These are phyloP conservation scores for Caloboletus firmus DNA, from an alignment of 1,284 basidiomycete species.

Conservation along the genomic window DNA sequence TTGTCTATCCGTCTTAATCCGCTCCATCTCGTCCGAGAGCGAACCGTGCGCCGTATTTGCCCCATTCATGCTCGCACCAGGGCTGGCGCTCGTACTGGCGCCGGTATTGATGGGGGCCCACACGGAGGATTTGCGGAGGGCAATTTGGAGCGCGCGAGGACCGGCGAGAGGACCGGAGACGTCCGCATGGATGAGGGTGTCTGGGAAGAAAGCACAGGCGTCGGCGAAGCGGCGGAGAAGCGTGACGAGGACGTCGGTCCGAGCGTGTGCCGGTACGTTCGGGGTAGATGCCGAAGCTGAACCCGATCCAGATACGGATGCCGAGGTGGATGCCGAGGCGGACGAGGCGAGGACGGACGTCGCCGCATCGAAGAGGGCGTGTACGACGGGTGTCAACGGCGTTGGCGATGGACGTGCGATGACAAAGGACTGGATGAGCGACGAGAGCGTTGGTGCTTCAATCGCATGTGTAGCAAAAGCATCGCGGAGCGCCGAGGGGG, in stretches of 20 bases:
- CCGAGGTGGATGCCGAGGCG: conserved; percentile 32
- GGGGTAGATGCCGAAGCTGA: conserved; percentile 4
- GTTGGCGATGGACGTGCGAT: conserved; percentile 46
- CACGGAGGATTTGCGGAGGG: conserved; percentile 52
- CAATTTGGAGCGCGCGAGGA: conserved; percentile 52
- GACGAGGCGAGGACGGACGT: conserved; percentile 25
- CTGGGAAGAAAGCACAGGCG: conserved; percentile 48
- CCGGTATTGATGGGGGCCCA: conserved; percentile 38
- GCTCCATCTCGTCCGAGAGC: conserved; percentile 56
- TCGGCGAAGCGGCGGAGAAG: conserved; percentile 51
- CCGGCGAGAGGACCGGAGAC: conserved; percentile 52
- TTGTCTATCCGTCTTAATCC: conserved; percentile 55
- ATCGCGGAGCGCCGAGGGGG: conserved; percentile 44
- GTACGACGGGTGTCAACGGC: conserved; percentile 47
- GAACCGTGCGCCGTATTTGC: conserved; percentile 9
- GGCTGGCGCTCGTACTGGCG: neutral
- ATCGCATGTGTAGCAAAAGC: conserved; percentile 46
- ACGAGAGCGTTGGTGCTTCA: conserved; percentile 47
- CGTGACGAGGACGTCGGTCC: conserved; percentile 17
- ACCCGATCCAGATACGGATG: conserved; percentile 17
- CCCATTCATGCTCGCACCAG: neutral
- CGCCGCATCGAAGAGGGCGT: conserved; percentile 51
- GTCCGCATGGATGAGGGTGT: conserved; percentile 49
- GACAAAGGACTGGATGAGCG: conserved; percentile 49
- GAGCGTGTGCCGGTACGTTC: conserved; percentile 5